Evolutionary conservation across 1,139 yeast genomes (phyloP), one percentile per base, ranked within the genome.

Genomic region (Zhuliangozyma blackwelliae): DNA sequence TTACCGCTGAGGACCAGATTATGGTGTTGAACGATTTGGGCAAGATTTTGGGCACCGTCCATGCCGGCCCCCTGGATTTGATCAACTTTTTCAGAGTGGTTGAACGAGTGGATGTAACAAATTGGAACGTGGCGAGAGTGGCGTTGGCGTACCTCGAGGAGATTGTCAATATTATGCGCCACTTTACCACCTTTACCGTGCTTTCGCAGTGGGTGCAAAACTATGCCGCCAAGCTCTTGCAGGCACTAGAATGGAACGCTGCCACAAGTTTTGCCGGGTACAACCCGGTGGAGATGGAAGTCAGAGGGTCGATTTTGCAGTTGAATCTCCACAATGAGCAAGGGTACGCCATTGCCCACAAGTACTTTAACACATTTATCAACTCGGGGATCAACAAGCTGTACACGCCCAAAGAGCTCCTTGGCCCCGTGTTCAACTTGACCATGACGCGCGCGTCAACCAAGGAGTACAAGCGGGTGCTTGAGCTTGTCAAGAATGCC

Each of bases 401-500:
- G 0, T 62, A 78, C 38, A 54, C 57, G 8, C 85, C 87, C 2
- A 61, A 59, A 36, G 76, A 72, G 43, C 42, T 81, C 12, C 43
- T 63, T 25, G 49, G 64, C 10, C 48, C 65, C 8, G 51, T 62
- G 27, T 60, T 65, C 46, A 64, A 60, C 38, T 57, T 69, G 25
- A 55, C 63, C 6, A 54, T 60, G 25, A 48, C 55, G 27, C 55
- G 63, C 28, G 66, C 68, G 5, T 61, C 55, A 25, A 60, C 66
- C 37, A 72, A 75, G 43, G 79, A 75, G 29, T 81, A 79, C 65
- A 80, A 80, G 52, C 78, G 74, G 46, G 57, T 79, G 3, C 57
- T 72, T 29, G 75, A 73, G 29, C 52, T 79, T 16, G 73, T 72
- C 8, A 76, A 77, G 41, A 70, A 70, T 41, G 65, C 81, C 9